Base-by-base conservation (phyloP, 1,139 yeast species). In the Yamadazyma taylorii region DNA sequence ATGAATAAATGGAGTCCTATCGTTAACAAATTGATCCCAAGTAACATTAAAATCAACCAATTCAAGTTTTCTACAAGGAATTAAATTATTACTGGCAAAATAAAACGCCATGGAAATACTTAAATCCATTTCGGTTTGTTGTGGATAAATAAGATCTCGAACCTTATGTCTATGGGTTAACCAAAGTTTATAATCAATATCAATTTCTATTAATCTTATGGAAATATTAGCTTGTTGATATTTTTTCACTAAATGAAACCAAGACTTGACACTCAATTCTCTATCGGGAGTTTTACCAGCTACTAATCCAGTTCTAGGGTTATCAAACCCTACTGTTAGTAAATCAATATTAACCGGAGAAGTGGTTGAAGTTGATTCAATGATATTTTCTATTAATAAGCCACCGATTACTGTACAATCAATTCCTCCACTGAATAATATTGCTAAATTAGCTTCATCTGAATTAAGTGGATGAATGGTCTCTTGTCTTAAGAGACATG, bases 21-120 rank as follows among this genome's bases (percentile, higher is more conserved):
- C 42, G 1, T 39, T 24, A 1, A 39, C n/a, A 37, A 59, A 65
- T 1, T 49, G 53, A 1, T 53, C 56, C 56, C 56, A 66, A 3
- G 38, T 34, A 2, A 55, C 40, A 5, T 30, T 32, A 12, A 17
- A 28, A 30, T 52, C 44, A 0, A 21, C 33, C 2, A 62, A 53
- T 13, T 41, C 47, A 5, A 46, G 14, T 24, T 46, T 46, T 12
- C 21, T 33, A 16, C 45, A 29, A 1, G 45, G 42, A 3, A 51
- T 25, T 1, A 43, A 31, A 2, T 85, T 85, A 35, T 78, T 69
- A 2, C 95, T 74, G 0, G 97, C 97, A 66, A 90, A 92, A 56
- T 84, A 89, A 55, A 92, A 92, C 0, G 98, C 98, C 44, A 89
- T 79, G 0, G 97, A 97, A 38, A 92, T 92, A 1, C 96, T 85